These are phyloP conservation scores for Anthostomella pinea DNA, from an alignment of 2,329 filamentous ascomycete genomes.

Conservation along the genomic window DNA sequence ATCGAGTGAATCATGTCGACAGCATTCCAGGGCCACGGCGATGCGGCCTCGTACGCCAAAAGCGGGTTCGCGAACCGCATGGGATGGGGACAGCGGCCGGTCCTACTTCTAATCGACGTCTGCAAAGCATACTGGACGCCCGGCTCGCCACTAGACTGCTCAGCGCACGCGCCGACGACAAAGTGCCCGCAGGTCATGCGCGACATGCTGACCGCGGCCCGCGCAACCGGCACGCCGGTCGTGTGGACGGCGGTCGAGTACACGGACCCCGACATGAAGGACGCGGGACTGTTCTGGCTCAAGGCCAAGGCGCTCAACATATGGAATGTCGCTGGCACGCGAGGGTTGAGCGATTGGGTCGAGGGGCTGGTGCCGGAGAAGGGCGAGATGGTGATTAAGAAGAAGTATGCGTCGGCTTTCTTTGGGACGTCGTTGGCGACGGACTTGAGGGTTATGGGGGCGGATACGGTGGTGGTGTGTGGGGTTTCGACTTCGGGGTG, in stretches of 20 bases:
- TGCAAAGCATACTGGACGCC: conserved; percentile 45
- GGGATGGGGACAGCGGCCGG: conserved; percentile 42
- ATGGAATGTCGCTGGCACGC: conserved; percentile 38
- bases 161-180: conserved; percentile 34
- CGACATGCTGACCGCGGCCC: conserved; percentile 38
- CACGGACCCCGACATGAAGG: conserved; percentile 38
- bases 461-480: conserved; percentile 45
- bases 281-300: conserved; percentile 42
- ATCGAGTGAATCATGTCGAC: conserved; percentile 29
- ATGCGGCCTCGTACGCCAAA: conserved; percentile 23
- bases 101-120: conserved; percentile 44
- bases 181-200: conserved; percentile 37
- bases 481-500: conserved; percentile 47
- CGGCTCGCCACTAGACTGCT: conserved; percentile 40
- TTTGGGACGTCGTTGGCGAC: conserved; percentile 43
- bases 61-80: conserved; percentile 41
- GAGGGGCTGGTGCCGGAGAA: conserved; percentile 36
- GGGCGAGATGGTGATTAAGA: conserved; percentile 37
- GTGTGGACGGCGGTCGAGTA: conserved; percentile 35
- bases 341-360: conserved; percentile 38
- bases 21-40: not conserved
- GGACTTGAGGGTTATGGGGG: conserved; percentile 34
- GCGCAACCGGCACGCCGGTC: conserved; percentile 36
- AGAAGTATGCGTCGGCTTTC: conserved; percentile 44
- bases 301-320: conserved; percentile 42